Evolutionary conservation across 2,329 filamentous ascomycete genomes (phyloP), one percentile per base, ranked within the genome.

Genomic region (Pleoardoris graminearum): DNA sequence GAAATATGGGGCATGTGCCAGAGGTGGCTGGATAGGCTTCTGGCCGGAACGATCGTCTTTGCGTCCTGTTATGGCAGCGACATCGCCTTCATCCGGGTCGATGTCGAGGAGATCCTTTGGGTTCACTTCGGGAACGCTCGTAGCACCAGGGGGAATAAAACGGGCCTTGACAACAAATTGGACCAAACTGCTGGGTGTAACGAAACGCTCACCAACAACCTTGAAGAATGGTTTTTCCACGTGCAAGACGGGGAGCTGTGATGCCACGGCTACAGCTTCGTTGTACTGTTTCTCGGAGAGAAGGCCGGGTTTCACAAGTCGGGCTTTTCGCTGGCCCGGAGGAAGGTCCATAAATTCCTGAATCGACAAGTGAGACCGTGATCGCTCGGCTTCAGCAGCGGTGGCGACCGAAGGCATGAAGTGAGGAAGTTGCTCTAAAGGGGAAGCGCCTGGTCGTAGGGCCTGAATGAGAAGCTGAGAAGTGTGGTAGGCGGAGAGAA

Each of bases 181-280:
- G 19, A 97, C 93, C 32, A 99, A 83, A 51, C 91, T 96, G 53
- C 89, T 90, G 6, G 94, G 92, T 27, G 93, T 96, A 68, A 99
- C 90, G 72, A 88, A 89, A 61, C 89, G 90, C 77, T 99, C 95
- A 69, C 94, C 94, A 47, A 91, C 87, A 39, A 99, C 95, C 80
- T 99, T 99, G 85, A 99, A 99, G 77, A 96, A 99, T 7, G 91
- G 90, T 77, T 91, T 95, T 68, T 91, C 90, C 10, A 99, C 85
- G 52, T 89, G 84, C 50, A 99, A 81, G 58, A 85, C 84, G 1
- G 94, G 94, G 23, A 99, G 81, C 75, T 97, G 90, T 63, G 85
- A 85, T 23, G 91, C 92, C 25, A 97, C 88, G 41, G 77, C 76
- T 54, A 96, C 80, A 32, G 88, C 89, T 36, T 86, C 82, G 58